phyloP scores from a whole-genome alignment of 2,329 filamentous ascomycete genomes.

The Colletotrichum noveboracense region DNA sequence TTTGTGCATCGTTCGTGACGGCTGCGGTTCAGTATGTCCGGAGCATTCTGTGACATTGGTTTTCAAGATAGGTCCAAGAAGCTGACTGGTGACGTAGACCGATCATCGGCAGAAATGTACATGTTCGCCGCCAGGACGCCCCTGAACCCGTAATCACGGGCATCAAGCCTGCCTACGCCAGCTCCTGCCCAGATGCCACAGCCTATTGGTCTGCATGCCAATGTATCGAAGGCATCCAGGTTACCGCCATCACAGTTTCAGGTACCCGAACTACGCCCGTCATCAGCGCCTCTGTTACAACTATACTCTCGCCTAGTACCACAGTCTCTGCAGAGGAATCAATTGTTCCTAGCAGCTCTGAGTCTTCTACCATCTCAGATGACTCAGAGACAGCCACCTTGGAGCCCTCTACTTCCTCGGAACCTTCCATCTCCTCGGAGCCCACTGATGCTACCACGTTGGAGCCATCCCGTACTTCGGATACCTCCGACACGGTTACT shows the following conservation, averaged over 20 bases:
- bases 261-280: not conserved
- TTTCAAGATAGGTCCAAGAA: too few species aligned
- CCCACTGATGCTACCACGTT: not conserved
- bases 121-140: not conserved
- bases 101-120: not conserved
- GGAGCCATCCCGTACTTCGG: not conserved
- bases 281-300: not conserved
- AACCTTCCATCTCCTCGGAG: not conserved
- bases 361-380: not conserved
- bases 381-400: not conserved
- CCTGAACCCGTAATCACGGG: not conserved
- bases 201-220: constrained; percentile 25
- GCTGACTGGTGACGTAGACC: not conserved
- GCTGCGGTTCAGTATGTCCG: not conserved
- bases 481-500: not conserved
- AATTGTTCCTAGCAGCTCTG: not conserved
- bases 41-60: not conserved
- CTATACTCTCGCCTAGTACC: not conserved
- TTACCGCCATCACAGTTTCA: constrained; percentile 17
- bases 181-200: constrained; percentile 10
- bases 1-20: constrained; percentile 5
- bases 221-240: constrained; percentile 23
- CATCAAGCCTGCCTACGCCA: constrained; percentile 22
- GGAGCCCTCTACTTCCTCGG: not conserved
- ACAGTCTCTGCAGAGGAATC: not conserved